Conservation (phyloP, 1,139 yeast species). For the Yamadazyma conglobata region DNA sequence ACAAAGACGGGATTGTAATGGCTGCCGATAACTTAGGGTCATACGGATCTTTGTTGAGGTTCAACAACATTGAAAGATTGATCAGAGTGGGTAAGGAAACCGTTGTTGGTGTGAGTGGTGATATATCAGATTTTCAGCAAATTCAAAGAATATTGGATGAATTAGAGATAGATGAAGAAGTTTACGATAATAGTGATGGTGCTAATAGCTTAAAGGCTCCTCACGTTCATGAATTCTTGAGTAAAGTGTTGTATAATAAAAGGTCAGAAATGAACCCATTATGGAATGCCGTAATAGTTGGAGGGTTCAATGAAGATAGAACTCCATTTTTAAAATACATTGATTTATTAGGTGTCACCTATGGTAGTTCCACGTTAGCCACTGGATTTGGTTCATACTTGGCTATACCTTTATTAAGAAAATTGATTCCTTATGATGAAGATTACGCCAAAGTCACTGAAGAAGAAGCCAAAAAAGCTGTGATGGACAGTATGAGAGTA, state of each 20-base stretch:
- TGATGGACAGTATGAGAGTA: slow-evolving; percentile 89
- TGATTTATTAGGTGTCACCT: slow-evolving; percentile 88
- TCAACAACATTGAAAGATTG: slow-evolving; percentile 80
- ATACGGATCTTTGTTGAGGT: slow-evolving; percentile 89
- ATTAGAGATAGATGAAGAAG: slow-evolving; percentile 66
- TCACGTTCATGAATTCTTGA: slow-evolving; percentile 82
- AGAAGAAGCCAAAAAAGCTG: slow-evolving; percentile 68
- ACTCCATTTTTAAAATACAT: slow-evolving; percentile 79
- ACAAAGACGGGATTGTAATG: slow-evolving; percentile 82
- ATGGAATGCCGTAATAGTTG: slow-evolving; percentile 93
- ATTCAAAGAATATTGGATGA: slow-evolving; percentile 73
- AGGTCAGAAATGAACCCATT: slow-evolving; percentile 92
- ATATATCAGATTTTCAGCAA: slow-evolving; percentile 89
- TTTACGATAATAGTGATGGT: slow-evolving; percentile 71
- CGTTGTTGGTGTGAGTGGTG: slow-evolving; percentile 93
- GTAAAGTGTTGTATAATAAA: slow-evolving; percentile 80
- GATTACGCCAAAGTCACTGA: slow-evolving; percentile 69
- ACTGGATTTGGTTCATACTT: slow-evolving; percentile 97
- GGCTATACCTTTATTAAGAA: slow-evolving; percentile 88
- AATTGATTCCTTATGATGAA: slow-evolving; percentile 73
- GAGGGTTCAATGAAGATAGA: slow-evolving; percentile 71
- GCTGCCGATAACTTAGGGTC: slow-evolving; percentile 96
- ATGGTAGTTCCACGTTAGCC: slow-evolving; percentile 83
- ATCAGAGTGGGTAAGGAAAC: slow-evolving; percentile 80
- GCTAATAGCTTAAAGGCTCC: slow-evolving; percentile 73